These are phyloP conservation scores for Syzygium syzygioides DNA, from an alignment of 441 rosid species.

Conservation along the genomic window DNA sequence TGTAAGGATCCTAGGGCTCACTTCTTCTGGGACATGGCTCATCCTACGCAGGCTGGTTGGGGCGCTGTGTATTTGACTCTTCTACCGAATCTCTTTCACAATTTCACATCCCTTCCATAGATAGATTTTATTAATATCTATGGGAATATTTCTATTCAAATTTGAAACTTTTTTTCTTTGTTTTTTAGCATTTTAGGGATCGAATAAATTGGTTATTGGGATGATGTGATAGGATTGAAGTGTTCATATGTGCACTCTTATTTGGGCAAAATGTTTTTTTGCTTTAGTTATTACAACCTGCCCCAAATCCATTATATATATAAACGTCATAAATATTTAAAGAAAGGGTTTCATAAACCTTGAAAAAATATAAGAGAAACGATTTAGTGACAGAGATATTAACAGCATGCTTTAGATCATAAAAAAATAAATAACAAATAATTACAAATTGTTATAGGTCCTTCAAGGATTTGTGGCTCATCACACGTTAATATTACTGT, in stretches of 20 bases:
- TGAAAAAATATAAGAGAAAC: no score
- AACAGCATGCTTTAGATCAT: no score
- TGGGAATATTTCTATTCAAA: not conserved
- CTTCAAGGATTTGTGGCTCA: no score
- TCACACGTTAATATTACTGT: no score
- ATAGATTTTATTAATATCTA: not conserved
- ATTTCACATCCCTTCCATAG: not conserved
- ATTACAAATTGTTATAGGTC: no score
- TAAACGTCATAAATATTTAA: no score
- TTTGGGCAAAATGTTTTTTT: not conserved
- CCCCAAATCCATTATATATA: no score
- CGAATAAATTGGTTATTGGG: not conserved
- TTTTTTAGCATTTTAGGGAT: not conserved
- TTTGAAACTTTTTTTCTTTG: not conserved
- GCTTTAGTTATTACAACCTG: not conserved
- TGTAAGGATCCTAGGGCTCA: slow-evolving; percentile 44
- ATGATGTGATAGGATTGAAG: not conserved
- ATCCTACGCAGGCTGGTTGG: slow-evolving; percentile 67
- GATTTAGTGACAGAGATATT: no score
- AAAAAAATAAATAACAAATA: no score
- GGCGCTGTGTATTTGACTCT: slow-evolving; percentile 28
- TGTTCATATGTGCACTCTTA: not conserved
- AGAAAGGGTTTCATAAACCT: not conserved
- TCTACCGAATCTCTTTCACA: not conserved
- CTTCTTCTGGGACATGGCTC: slow-evolving; percentile 79